Conservation (phyloP, 2,329 filamentous ascomycete genomes). For the Sclerotiophoma versabilis region DNA sequence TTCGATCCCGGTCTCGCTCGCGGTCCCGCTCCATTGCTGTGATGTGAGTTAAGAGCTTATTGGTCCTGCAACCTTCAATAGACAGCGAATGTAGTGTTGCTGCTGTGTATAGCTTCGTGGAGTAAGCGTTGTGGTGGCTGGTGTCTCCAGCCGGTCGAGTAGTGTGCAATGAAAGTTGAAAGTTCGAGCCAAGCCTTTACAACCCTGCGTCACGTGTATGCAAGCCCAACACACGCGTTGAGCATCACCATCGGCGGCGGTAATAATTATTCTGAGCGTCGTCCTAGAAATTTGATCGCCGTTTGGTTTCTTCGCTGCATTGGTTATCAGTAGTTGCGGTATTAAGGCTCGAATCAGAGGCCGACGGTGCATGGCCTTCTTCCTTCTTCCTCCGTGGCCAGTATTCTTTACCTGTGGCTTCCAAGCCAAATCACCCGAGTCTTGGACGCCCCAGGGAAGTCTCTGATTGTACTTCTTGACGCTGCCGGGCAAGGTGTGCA, state of each 20-base stretch:
- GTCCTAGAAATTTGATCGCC: background rate
- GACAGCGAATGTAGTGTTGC: constrained; percentile 5
- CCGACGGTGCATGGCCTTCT: background rate
- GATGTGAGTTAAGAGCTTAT: background rate
- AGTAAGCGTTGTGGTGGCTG: background rate
- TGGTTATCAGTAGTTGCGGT: background rate
- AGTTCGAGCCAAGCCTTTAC: constrained; percentile 15
- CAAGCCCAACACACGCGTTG: background rate
- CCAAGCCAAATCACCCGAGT: background rate
- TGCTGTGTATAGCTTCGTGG: background rate
- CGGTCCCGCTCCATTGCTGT: constrained; percentile 48
- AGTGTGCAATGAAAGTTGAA: constrained; percentile 9
- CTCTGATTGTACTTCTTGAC: background rate
- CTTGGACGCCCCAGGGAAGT: background rate
- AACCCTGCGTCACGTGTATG: constrained; percentile 13
- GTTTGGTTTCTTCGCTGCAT: background rate
- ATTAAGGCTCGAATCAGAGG: background rate
- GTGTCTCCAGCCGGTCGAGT: constrained; percentile 1
- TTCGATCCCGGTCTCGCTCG: constrained; percentile 53
- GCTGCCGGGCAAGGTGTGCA: background rate
- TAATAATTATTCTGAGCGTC: background rate
- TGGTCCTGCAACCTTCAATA: background rate
- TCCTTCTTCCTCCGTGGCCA: background rate
- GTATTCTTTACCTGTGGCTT: background rate
- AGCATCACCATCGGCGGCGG: background rate